Evolutionary conservation across 1,284 basidiomycete species (phyloP), one percentile per base, ranked within the genome.

Genomic region (Xanthoconium separans): DNA sequence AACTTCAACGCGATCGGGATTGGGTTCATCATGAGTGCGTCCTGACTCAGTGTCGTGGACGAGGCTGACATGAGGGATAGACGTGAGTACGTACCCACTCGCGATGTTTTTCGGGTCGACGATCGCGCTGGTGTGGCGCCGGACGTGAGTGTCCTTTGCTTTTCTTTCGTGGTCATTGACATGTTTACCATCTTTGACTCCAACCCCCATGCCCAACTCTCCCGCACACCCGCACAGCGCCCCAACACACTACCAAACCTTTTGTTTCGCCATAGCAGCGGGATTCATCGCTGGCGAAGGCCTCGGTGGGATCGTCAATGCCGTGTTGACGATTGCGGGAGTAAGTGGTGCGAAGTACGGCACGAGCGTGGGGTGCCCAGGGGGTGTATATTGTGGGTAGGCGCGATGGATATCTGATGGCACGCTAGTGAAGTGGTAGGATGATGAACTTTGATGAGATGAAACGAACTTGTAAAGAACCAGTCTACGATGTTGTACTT

Each of bases 251-350:
- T 41, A 56, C 11, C 12, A 58, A 4, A n/a, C 5, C 16, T 18
- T 37, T 2, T 16, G 36, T 8, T 37, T n/a, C 16, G 36, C 36
- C 7, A 12, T 50, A 18, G 56, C 58, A 0, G 50, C 58, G 2
- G 59, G 58, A 1, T 58, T 58, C 29, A 61, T 59, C 36, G 58
- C 59, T 1, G 58, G 59, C 9, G 51, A 59, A 31, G 59, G 59
- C 3, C 58, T 61, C 1, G 59, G 58, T 8, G 59, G 57, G 16
- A 59, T 59, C 44, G 41, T 55, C 33, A 59, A 43, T 2, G 59
- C 59, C 3, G 33, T 59, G 0, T 3, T 59, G 16, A 61, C 59
- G 29, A 59, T 59, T 12, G 58, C 51, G 2, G 46, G 56, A 5
- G 56, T 9, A 0, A 36, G 33, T 1, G 59, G 59, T 10, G 46